Base-by-base conservation (phyloP, 2,329 filamentous ascomycete genomes). In the Pseudocercospora vitis region DNA sequence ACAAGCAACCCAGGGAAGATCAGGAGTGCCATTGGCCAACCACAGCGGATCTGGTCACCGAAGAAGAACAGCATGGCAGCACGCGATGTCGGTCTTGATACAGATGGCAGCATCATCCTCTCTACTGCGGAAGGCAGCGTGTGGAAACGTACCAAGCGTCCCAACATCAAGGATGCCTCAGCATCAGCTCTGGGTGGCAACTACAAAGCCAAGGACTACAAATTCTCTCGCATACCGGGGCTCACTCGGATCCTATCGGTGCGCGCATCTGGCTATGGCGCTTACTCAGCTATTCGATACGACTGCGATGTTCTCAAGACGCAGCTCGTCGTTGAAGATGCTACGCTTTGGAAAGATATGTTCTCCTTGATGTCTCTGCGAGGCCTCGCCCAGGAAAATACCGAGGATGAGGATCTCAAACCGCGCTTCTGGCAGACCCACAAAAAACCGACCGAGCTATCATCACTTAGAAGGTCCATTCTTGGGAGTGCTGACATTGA, bases 1-100 rank as follows among this genome's bases (percentile, higher is more conserved):
- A 96, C 92, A 0, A 96, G 92, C 0, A 96, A 96, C 66, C 91
- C 92, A 0, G 83, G 86, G 47, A 96, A 96, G 69, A 95, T 95
- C 55, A 88, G 87, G 60, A 87, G 87, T 57, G 88, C 91, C 2
- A 76, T 96, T 2, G 91, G 89, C 0, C 73, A 78, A 31, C 89
- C 92, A 0, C 83, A 89, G 57, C 86, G 89, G 53, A 85, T 96
- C 21, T 99, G 94, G 94, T 89, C 87, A 24, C 85, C 91, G 2
- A 86, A 87, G 62, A 96, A 95, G 68, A 87, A 89, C 54, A 82
- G 84, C 52, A 86, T 87, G 84, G 91, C 91, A 3, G 91, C 89
- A 24, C 82, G 83, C 49, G 96, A 96, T 55, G 89, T 95, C 1
- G 88, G 85, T 57, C 86, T 97, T 2, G 90, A 91, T 31, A 91